phyloP scores from a whole-genome alignment of 78 protist genomes.

The Dictyostelium discoideum region DNA sequence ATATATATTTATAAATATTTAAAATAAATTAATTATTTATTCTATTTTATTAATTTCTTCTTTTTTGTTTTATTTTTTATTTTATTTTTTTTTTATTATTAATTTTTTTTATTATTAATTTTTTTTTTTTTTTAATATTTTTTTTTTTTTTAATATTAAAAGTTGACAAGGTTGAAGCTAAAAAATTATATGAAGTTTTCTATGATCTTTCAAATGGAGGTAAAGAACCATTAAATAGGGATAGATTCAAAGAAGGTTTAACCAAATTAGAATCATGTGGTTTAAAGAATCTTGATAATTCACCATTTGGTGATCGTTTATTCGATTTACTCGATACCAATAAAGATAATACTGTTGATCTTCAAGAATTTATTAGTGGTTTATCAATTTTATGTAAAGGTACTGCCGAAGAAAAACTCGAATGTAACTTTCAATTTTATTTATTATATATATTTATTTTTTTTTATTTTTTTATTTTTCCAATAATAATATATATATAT shows the following conservation, averaged over 20 bases:
- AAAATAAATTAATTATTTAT: too few relatives aligned
- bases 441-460: background rate
- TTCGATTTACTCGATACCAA: conserved; percentile 75
- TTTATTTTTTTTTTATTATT: background rate
- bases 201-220: conserved; percentile 66
- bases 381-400: conserved; percentile 82
- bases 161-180: conserved; percentile 83
- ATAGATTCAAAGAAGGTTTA: conserved; percentile 73
- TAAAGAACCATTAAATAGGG: conserved; percentile 56
- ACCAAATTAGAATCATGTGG: conserved; percentile 61
- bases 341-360: conserved; percentile 74
- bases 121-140: too few relatives aligned
- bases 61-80: background rate
- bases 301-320: conserved; percentile 84
- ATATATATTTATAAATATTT: background rate
- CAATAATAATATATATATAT: too few relatives aligned
- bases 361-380: conserved; percentile 84
- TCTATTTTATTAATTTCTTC: background rate
- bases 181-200: conserved; percentile 75
- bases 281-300: conserved; percentile 77
- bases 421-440: conserved; percentile 18
- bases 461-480: background rate
- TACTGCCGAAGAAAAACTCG: conserved; percentile 79
- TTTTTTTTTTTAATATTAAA: background rate
- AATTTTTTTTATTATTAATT: background rate